These are phyloP conservation scores for Ambrosiella xylebori DNA, from an alignment of 2,329 filamentous ascomycete species.

Conservation along the genomic window DNA sequence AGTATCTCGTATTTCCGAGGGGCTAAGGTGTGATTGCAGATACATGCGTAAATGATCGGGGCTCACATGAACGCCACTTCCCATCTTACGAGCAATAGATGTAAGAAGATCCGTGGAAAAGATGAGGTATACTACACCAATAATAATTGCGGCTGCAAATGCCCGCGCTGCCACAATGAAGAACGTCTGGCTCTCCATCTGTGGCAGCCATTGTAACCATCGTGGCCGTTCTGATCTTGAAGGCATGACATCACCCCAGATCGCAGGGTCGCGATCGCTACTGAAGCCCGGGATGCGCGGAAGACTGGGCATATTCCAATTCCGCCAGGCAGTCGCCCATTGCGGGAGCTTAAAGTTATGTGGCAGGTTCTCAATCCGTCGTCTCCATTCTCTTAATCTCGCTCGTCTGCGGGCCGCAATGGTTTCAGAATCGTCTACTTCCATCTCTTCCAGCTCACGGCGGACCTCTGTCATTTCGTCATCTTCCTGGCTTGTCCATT, in stretches of 20 bases:
- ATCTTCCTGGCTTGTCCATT: conserved; percentile 32
- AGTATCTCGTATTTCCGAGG: conserved; percentile 51
- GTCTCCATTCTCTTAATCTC: conserved; percentile 18
- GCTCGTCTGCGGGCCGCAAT: conserved; percentile 23
- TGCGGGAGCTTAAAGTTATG: conserved; percentile 34
- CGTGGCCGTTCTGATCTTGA: conserved; percentile 5
- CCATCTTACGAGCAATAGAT: conserved; percentile 42
- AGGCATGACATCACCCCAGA: conserved; percentile 10
- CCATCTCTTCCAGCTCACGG: conserved; percentile 76
- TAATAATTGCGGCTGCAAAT: conserved; percentile 56
- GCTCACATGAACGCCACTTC: conserved; percentile 55
- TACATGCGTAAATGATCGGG: conserved; percentile 65
- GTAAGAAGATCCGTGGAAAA: conserved; percentile 75
- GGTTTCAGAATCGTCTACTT: conserved; percentile 64
- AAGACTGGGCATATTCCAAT: conserved; percentile 30
- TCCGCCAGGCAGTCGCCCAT: conserved; percentile 40
- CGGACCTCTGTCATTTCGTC: conserved; percentile 50
- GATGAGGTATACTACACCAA: conserved; percentile 64
- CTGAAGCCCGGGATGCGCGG: conserved; percentile 22
- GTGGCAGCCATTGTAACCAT: conserved; percentile 12
- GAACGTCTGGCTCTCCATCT: conserved; percentile 22
- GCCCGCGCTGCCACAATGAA: conserved; percentile 54
- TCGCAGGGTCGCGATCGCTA: neutral
- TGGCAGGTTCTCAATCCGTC: conserved; percentile 17
- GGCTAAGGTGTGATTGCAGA: conserved; percentile 56